phyloP scores from a whole-genome alignment of 495 filamentous ascomycete genomes.

The Cudoniella acicularis region DNA sequence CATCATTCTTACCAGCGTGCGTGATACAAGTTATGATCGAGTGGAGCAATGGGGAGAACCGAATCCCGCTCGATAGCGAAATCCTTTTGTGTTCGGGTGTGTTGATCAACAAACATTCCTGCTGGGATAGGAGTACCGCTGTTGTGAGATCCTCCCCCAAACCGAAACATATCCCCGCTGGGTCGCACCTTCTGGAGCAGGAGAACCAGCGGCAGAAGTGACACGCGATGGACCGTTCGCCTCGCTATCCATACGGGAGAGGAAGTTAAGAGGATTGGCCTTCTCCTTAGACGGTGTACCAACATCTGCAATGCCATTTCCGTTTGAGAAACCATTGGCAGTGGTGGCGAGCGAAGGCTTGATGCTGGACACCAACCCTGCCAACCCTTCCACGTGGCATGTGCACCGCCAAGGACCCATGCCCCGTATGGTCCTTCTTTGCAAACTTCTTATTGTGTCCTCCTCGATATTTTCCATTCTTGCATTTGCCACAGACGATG shows the following conservation, averaged over 20 bases:
- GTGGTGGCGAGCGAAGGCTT: constrained; percentile 53
- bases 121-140: constrained; percentile 25
- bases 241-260: constrained; percentile 47
- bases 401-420: too few relatives aligned
- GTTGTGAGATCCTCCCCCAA: constrained; percentile 26
- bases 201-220: constrained; percentile 85
- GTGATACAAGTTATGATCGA: constrained; percentile 87
- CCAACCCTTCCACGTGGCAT: too few relatives aligned
- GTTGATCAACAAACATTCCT: constrained; percentile 26
- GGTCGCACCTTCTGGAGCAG: constrained; percentile 68
- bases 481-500: too few relatives aligned
- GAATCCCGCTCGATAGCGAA: constrained; percentile 69
- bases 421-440: too few relatives aligned
- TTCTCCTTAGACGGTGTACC: constrained; percentile 52
- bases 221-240: constrained; percentile 62
- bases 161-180: constrained; percentile 20
- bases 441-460: too few relatives aligned
- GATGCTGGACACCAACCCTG: too few relatives aligned
- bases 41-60: constrained; percentile 73
- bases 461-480: too few relatives aligned
- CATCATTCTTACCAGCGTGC: constrained; percentile 84
- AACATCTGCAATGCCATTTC: constrained; percentile 32
- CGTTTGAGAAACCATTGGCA: constrained; percentile 16
- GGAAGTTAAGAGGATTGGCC: constrained; percentile 49
- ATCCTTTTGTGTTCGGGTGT: constrained; percentile 43